A percentile compares a stretch with the other conserved stretches of the same genome.
Conservation (phyloP, 2,329 filamentous ascomycete species). For the Colletotrichum navitas region DNA sequence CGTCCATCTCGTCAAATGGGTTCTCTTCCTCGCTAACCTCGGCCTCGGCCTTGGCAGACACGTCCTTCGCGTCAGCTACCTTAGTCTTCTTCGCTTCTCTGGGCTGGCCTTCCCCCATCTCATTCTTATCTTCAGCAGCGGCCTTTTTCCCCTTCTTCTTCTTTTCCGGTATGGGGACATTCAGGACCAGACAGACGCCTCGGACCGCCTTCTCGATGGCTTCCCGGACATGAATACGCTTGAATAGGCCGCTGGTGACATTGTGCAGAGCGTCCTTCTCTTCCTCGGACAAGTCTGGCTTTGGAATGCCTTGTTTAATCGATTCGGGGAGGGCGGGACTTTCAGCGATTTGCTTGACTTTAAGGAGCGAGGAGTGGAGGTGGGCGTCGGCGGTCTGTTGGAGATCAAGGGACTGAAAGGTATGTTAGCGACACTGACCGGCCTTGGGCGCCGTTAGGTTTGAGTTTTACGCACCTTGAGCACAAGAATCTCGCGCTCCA, state of each 20-base stretch:
- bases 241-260: conserved; percentile 70
- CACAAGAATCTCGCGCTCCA: conserved; percentile 72
- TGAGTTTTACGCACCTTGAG: conserved; percentile 60
- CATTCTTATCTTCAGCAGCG: conserved; percentile 48
- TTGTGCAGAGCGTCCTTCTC: conserved; percentile 67
- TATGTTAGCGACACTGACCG: conserved; percentile 16
- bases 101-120: conserved; percentile 49
- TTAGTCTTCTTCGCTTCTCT: conserved; percentile 48
- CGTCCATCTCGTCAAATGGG: conserved; percentile 45
- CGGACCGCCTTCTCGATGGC: conserved; percentile 62
- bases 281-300: conserved; percentile 65
- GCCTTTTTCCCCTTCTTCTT: conserved; percentile 52
- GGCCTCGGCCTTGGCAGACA: conserved; percentile 46
- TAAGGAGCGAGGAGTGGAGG: conserved; percentile 66
- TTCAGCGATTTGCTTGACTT: conserved; percentile 65
- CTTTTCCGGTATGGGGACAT: conserved; percentile 62
- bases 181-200: conserved; percentile 62
- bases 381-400: conserved; percentile 69
- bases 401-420: conserved; percentile 66
- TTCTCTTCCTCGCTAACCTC: conserved; percentile 47
- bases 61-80: conserved; percentile 44
- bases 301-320: conserved; percentile 61
- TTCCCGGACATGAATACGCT: conserved; percentile 63
- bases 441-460: neutral
- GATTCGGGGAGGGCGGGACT: conserved; percentile 63